Evolutionary conservation across 2,329 filamentous ascomycete genomes (phyloP).

Genomic region (Botrytis fragariae): DNA sequence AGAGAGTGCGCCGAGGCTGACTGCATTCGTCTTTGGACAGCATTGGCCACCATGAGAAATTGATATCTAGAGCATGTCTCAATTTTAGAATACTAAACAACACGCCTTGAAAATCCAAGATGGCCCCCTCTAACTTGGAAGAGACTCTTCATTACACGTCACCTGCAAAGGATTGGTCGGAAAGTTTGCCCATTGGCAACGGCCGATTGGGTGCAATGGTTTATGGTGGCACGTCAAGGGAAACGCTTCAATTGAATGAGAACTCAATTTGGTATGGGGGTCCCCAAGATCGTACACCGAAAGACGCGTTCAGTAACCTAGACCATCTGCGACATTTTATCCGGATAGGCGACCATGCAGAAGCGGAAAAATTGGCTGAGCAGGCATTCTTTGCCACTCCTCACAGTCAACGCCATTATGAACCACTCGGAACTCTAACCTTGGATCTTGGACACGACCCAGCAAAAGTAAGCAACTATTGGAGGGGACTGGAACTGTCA

Average conservation of each 20-base stretch:
- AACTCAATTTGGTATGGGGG: constrained; percentile 50
- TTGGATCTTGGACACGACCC: constrained; percentile 42
- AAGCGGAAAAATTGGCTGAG: constrained; percentile 44
- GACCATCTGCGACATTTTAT: constrained; percentile 43
- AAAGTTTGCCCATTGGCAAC: constrained; percentile 49
- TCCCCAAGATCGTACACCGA: constrained; percentile 44
- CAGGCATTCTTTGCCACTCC: constrained; percentile 47
- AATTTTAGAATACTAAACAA: neutral
- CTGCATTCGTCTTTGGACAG: neutral
- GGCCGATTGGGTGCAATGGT: constrained; percentile 47
- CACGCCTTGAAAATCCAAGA: neutral
- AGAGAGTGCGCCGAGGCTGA: neutral
- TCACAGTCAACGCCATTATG: constrained; percentile 48
- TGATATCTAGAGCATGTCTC: neutral
- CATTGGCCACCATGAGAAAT: neutral
- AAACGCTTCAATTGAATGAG: constrained; percentile 48
- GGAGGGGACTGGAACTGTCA: constrained; percentile 40
- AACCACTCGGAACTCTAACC: constrained; percentile 42
- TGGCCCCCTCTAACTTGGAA: neutral
- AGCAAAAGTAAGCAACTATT: constrained; percentile 28
- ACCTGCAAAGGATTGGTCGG: constrained; percentile 38
- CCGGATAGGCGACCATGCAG: constrained; percentile 41
- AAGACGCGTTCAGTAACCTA: constrained; percentile 41
- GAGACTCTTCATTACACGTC: constrained; percentile 33
- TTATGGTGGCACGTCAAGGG: constrained; percentile 45